A percentile compares a stretch with the other conserved stretches of the same genome.
Conservation (phyloP, 805 yeast genomes). For the Kodamaea leandrae region DNA sequence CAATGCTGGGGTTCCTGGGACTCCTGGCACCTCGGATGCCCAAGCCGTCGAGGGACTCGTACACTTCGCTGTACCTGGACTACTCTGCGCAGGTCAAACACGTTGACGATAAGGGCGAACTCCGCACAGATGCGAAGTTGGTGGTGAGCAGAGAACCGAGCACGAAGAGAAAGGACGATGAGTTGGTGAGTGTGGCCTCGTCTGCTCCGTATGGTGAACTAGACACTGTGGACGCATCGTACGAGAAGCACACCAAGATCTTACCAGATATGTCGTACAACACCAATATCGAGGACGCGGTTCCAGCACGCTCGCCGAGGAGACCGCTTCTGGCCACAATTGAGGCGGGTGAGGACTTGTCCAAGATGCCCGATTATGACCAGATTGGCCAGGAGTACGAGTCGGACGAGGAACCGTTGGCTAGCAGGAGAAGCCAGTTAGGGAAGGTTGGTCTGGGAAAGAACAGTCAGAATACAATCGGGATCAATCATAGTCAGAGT, state of each 20-base stretch:
- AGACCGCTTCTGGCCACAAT: slow-evolving; percentile 33
- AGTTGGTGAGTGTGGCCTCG: slow-evolving; percentile 11
- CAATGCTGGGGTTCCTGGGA: background rate
- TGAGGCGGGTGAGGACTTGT: background rate
- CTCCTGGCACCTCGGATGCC: background rate
- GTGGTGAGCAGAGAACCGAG: slow-evolving; percentile 1
- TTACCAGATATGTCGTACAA: slow-evolving; percentile 30
- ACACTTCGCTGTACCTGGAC: slow-evolving; percentile 17
- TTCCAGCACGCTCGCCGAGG: slow-evolving; percentile 39
- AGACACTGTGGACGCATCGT: slow-evolving; percentile 16
- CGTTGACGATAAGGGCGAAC: slow-evolving; percentile 19
- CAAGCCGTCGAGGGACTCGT: slow-evolving; percentile 12
- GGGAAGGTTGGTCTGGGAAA: too few relatives aligned
- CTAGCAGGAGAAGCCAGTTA: background rate
- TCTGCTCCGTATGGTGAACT: slow-evolving; percentile 21
- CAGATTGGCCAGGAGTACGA: background rate
- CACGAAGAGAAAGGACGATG: slow-evolving; percentile 7
- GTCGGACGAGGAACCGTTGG: background rate
- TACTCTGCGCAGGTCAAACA: slow-evolving; percentile 22
- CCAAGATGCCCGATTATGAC: slow-evolving; percentile 1
- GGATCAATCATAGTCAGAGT: too few relatives aligned
- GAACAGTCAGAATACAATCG: too few relatives aligned
- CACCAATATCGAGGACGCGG: slow-evolving; percentile 34
- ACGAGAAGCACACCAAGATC: slow-evolving; percentile 4
- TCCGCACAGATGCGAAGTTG: slow-evolving; percentile 8